Conservation (phyloP, 225 moss, liverwort and hornwort genomes). For the Sphagnum contortum region DNA sequence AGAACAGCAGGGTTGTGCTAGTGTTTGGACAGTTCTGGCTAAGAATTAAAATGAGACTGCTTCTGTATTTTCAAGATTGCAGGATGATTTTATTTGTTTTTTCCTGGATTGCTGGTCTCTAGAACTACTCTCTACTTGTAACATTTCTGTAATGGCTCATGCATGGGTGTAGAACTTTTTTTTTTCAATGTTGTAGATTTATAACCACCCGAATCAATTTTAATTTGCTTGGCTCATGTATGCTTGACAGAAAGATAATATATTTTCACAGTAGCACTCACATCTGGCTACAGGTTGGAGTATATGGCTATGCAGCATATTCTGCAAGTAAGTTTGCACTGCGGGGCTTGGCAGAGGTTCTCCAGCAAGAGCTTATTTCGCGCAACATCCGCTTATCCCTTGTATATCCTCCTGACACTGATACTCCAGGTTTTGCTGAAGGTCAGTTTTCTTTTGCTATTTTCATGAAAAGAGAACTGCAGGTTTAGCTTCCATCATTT, state of each 20-base stretch:
- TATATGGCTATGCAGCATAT: constrained; percentile 73
- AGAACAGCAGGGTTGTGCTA: background rate
- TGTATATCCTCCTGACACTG: constrained; percentile 79
- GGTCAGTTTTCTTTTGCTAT: constrained; percentile 25
- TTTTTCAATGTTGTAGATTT: no score
- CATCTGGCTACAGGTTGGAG: constrained; percentile 42
- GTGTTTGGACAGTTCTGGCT: background rate
- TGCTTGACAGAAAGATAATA: no score
- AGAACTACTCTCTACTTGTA: no score
- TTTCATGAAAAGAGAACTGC: no score
- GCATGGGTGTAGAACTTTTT: no score
- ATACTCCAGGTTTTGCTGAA: constrained; percentile 64
- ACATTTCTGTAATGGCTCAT: no score
- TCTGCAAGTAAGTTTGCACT: constrained; percentile 67
- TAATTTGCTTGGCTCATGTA: no score
- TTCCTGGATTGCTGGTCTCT: no score
- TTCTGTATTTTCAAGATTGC: background rate
- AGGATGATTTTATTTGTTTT: background rate
- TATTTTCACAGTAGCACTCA: no score
- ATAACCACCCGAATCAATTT: no score
- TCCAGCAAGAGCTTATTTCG: constrained; percentile 73
- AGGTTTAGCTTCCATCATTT: no score
- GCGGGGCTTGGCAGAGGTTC: constrained; percentile 61
- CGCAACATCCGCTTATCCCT: constrained; percentile 73
- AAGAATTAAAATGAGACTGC: background rate